Evolutionary conservation across 2,329 filamentous ascomycete species (phyloP), one percentile per base, ranked within the genome.

Genomic region (Talaromyces sp.): DNA sequence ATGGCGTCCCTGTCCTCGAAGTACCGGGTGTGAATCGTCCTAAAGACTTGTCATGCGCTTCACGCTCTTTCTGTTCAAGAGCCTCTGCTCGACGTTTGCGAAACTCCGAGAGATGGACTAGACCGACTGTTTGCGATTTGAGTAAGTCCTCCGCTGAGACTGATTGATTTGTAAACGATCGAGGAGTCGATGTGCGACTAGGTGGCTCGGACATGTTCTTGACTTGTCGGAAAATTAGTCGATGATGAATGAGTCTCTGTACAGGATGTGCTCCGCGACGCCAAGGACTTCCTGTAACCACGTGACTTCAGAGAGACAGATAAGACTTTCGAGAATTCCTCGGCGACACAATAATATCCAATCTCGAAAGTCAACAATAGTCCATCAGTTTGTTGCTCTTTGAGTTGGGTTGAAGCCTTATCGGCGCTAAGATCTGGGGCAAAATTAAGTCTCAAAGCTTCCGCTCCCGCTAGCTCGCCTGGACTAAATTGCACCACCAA

Each of bases 71-170:
- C 70, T 90, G 87, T 73, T 97, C 93, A 50, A 96, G 79, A n/a
- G 92, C 90, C 74, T 97, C 91, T 65, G 91, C 92, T 73, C 93
- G 90, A 60, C 94, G 87, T 77, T 99, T 97, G 74, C 93, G 91
- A 73, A 96, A 97, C 71, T 97, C 94, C 63, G 89, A 91, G 43
- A 97, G 86, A 59, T 89, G 85, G 55, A 97, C 93, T 2, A 99
- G 86, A 40, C 94, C 94, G 64, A 97, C 91, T 0, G 91, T 96
- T 68, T 91, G 86, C 56, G 85, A 89, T 60, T 93, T 93, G 50
- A 96, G 81, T 13, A 91, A 81, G 69, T 96, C 87, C 72, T 93
- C 85, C 1, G 89, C 89, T 1, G 89, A 89, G 64, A 87, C 81
- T 62, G 86, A 87, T 69, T 92, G 89, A 41, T 87, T 80, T 1